phyloP scores from a whole-genome alignment of 2,329 filamentous ascomycete species.

The Beauveria bassiana region DNA sequence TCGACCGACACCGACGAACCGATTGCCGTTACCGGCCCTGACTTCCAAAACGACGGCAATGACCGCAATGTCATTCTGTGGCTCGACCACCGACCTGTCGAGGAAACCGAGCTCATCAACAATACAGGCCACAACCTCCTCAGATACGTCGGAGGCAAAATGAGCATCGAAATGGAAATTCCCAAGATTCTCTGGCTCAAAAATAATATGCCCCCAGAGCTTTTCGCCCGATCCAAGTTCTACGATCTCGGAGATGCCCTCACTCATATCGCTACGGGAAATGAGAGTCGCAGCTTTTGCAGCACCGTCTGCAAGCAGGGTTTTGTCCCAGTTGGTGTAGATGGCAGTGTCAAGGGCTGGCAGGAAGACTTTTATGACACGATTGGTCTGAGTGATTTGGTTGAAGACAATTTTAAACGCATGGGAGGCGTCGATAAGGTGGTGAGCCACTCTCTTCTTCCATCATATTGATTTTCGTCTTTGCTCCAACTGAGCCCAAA shows the following conservation, averaged over 20 bases:
- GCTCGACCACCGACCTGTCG: constrained; percentile 89
- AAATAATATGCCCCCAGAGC: constrained; percentile 89
- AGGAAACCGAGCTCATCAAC: constrained; percentile 91
- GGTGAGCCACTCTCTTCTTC: constrained; percentile 57
- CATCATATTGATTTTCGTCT: background rate
- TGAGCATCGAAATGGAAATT: constrained; percentile 99
- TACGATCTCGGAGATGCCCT: constrained; percentile 91
- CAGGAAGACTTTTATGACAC: constrained; percentile 85
- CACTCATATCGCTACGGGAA: constrained; percentile 88
- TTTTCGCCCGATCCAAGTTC: constrained; percentile 92
- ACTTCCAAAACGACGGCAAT: constrained; percentile 67
- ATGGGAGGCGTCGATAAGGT: constrained; percentile 92
- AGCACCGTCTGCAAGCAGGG: constrained; percentile 97
- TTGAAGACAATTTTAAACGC: constrained; percentile 79
- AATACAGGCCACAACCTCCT: constrained; percentile 85
- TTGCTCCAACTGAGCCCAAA: background rate
- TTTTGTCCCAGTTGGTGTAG: constrained; percentile 91
- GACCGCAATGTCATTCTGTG: constrained; percentile 95
- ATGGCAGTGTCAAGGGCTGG: constrained; percentile 96
- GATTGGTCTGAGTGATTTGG: constrained; percentile 80
- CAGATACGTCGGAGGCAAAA: constrained; percentile 92
- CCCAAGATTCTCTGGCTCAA: constrained; percentile 98
- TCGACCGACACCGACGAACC: constrained; percentile 83
- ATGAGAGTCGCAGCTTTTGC: constrained; percentile 87
- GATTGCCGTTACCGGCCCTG: constrained; percentile 78